Percentiles rank a stretch among this genome's conserved stretches.
These are phyloP conservation scores for Pythium dissimile DNA, from an alignment of 352 stramenopile species.

Conservation along the genomic window DNA sequence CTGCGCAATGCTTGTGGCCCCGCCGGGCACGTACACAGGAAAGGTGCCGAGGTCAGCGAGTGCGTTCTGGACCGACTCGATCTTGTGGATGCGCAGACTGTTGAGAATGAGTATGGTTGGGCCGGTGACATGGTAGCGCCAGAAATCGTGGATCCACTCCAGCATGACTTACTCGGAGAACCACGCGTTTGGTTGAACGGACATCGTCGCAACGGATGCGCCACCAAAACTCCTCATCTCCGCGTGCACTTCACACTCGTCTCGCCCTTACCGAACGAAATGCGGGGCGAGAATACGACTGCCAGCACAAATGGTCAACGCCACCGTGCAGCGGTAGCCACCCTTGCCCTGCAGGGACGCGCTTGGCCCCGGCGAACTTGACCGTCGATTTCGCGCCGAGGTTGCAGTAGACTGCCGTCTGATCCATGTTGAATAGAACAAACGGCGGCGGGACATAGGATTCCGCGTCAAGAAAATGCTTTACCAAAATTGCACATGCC, in stretches of 20 bases:
- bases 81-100: conserved; percentile 11
- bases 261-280: background rate
- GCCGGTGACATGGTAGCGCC: background rate
- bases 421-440: conserved; percentile 4
- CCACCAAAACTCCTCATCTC: background rate
- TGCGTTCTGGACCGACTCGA: background rate
- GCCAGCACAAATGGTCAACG: background rate
- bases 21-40: conserved; percentile 5
- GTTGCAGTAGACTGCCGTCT: background rate
- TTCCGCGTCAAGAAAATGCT: background rate
- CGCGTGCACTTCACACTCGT: background rate
- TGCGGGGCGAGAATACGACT: background rate
- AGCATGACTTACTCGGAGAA: conserved; percentile 5
- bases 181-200: conserved; percentile 4
- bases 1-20: conserved; percentile 5
- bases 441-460: background rate
- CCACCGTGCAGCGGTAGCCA: conserved; percentile 18
- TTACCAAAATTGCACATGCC: background rate
- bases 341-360: background rate
- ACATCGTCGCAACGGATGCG: background rate
- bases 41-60: conserved; percentile 9
- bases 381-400: background rate
- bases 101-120: conserved; percentile 11
- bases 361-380: background rate
- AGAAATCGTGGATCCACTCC: conserved; percentile 3